Evolutionary conservation across 2,329 filamentous ascomycete genomes (phyloP).

Genomic region (Aplosporella prunicola): DNA sequence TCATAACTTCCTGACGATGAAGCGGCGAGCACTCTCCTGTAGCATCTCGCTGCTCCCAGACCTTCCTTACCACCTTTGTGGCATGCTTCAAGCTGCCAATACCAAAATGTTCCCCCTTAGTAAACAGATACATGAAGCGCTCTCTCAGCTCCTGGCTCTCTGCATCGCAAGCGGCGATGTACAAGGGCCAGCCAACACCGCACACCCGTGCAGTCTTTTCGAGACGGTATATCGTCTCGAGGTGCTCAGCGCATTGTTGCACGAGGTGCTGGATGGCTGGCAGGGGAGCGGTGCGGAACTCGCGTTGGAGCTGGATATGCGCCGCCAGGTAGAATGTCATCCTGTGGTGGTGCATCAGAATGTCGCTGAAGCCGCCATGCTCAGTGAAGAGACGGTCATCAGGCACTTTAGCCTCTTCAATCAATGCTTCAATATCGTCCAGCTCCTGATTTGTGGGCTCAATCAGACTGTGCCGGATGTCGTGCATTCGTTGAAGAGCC

Average conservation of each 20-base stretch:
- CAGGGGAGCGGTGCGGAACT: neutral
- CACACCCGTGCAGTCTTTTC: conserved; percentile 4
- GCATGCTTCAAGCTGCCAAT: conserved; percentile 8
- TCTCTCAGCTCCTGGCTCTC: neutral
- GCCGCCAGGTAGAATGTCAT: conserved; percentile 7
- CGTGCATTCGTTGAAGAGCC: conserved; percentile 6
- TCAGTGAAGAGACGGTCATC: too few relatives aligned
- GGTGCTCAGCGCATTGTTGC: neutral
- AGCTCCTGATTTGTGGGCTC: neutral
- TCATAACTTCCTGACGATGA: conserved; percentile 3
- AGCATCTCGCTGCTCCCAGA: conserved; percentile 4
- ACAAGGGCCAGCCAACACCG: conserved; percentile 9
- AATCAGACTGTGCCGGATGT: neutral
- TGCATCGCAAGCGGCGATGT: conserved; percentile 6
- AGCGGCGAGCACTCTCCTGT: neutral
- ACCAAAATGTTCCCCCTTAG: conserved; percentile 3
- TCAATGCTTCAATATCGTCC: neutral
- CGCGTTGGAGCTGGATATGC: conserved; percentile 6
- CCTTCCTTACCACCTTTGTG: neutral
- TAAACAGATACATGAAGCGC: neutral
- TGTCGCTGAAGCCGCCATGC: conserved; percentile 4
- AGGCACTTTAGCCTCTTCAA: neutral
- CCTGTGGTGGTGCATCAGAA: conserved; percentile 7
- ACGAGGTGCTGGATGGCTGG: conserved; percentile 2
- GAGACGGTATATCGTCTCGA: conserved; percentile 5